Percentiles rank a stretch among this genome's conserved stretches.
These are phyloP conservation scores for Castanea sativa DNA, from an alignment of 306 rosid species.

Conservation along the genomic window DNA sequence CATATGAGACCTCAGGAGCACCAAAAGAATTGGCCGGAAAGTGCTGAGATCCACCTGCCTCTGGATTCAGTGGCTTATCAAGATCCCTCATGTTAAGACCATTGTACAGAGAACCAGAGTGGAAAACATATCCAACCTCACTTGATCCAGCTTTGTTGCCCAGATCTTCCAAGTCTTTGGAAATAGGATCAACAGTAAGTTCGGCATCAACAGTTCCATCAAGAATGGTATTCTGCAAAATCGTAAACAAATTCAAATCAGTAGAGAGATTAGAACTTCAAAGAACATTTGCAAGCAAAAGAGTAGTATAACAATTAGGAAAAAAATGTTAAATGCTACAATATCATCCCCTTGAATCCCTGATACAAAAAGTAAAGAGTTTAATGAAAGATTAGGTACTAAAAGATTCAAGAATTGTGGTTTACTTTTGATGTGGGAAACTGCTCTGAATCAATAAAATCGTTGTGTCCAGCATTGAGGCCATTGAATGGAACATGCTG, in stretches of 20 bases:
- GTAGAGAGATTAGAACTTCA: neutral
- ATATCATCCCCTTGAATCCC: too few relatives aligned
- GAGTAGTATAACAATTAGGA: neutral
- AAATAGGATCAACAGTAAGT: neutral
- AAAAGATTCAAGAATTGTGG: too few relatives aligned
- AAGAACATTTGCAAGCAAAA: constrained; percentile 11
- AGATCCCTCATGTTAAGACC: too few relatives aligned
- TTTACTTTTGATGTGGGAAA: too few relatives aligned
- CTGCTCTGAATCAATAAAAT: too few relatives aligned
- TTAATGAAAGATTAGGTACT: neutral
- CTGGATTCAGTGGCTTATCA: too few relatives aligned
- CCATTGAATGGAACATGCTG: too few relatives aligned
- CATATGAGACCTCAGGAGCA: too few relatives aligned
- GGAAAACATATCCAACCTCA: neutral
- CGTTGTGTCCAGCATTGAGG: too few relatives aligned
- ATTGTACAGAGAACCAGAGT: too few relatives aligned
- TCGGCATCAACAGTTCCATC: constrained; percentile 11
- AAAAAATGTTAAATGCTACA: neutral
- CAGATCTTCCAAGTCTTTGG: neutral
- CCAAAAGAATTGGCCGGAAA: too few relatives aligned
- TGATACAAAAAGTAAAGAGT: neutral
- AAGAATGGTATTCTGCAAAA: constrained; percentile 20
- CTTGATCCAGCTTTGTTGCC: neutral
- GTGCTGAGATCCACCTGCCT: too few relatives aligned
- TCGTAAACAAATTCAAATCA: neutral